These are phyloP conservation scores for Solanum pennellii DNA, from an alignment of 257 asterid genomes.

Conservation along the genomic window DNA sequence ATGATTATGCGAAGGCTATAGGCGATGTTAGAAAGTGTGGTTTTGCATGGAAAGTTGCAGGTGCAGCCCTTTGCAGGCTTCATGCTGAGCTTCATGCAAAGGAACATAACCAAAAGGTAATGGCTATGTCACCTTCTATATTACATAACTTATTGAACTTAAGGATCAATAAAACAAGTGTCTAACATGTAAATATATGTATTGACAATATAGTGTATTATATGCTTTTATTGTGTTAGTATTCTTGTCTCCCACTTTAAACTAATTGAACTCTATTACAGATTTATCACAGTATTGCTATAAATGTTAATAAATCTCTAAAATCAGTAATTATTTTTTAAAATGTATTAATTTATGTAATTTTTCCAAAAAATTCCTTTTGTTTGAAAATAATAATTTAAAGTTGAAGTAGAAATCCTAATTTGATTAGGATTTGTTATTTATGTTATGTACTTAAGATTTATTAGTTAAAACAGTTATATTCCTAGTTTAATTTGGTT, in stretches of 20 bases:
- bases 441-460: too few relatives aligned
- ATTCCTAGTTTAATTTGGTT: too few relatives aligned
- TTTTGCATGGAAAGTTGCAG: constrained; percentile 77
- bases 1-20: constrained; percentile 18
- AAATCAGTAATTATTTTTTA: too few relatives aligned
- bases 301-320: too few relatives aligned
- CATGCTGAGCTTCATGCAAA: constrained; percentile 21
- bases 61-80: constrained; percentile 41
- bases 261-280: not conserved
- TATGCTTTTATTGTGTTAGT: not conserved
- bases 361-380: too few relatives aligned
- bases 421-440: too few relatives aligned
- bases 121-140: constrained; percentile 32
- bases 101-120: constrained; percentile 19
- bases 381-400: too few relatives aligned
- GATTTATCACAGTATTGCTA: too few relatives aligned
- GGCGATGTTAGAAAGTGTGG: constrained; percentile 22
- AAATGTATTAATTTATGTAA: too few relatives aligned
- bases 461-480: too few relatives aligned
- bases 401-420: too few relatives aligned
- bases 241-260: not conserved
- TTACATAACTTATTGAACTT: constrained; percentile 34
- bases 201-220: not conserved
- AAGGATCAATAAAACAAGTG: not conserved
- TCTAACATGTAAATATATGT: not conserved